A percentile compares a stretch with the other conserved stretches of the same genome.
These are phyloP conservation scores for Dryadomyces sulphureus DNA, from an alignment of 2,329 filamentous ascomycete species.

Conservation along the genomic window DNA sequence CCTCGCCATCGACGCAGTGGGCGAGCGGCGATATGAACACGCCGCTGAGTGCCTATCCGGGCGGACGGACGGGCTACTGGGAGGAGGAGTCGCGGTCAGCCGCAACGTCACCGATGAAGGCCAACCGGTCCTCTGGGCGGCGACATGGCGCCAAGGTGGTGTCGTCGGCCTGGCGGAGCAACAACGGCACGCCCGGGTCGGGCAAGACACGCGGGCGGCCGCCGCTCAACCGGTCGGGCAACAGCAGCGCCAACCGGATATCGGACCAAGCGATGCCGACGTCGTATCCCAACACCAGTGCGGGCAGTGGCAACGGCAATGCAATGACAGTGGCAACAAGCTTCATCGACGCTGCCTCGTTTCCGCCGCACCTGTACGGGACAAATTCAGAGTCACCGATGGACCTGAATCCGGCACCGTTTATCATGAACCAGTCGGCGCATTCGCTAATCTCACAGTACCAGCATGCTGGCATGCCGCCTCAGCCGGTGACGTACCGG, in stretches of 20 bases:
- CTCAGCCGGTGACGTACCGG: neutral
- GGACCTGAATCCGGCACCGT: too few relatives aligned
- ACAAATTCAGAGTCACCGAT: too few relatives aligned
- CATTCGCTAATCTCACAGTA: too few relatives aligned
- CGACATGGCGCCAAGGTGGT: conserved; percentile 72
- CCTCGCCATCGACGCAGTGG: conserved; percentile 27
- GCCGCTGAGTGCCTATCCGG: conserved; percentile 55
- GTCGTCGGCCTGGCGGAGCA: conserved; percentile 76
- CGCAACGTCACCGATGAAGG: conserved; percentile 39
- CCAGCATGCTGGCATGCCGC: neutral
- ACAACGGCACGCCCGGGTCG: conserved; percentile 42
- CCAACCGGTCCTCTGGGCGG: conserved; percentile 31
- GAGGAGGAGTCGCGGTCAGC: conserved; percentile 61
- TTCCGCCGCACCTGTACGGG: neutral
- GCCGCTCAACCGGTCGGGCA: conserved; percentile 44
- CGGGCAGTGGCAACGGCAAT: neutral
- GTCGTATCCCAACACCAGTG: neutral
- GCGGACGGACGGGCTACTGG: conserved; percentile 42
- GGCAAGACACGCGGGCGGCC: conserved; percentile 69
- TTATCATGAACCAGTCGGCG: too few relatives aligned
- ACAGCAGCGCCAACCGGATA: neutral
- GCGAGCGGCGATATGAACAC: conserved; percentile 36
- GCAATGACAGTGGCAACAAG: neutral
- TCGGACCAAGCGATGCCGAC: too few relatives aligned
- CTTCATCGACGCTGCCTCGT: neutral